Conservation (phyloP, 2,329 filamentous ascomycete genomes). For the Colletotrichum liaoningense region DNA sequence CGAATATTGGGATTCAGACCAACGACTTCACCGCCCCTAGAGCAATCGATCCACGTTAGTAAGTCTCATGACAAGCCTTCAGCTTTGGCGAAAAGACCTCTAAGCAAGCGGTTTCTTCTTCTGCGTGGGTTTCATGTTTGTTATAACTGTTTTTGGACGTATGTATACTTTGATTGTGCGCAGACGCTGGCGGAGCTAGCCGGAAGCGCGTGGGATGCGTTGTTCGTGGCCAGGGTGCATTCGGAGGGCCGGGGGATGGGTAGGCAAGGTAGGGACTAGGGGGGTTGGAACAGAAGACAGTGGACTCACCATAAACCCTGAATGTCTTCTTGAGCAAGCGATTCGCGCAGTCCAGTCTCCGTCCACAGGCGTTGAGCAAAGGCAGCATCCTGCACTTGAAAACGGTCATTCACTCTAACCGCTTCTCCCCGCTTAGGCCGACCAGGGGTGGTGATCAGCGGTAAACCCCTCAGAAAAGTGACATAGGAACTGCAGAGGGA, state of each 20-base stretch:
- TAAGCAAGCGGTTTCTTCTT: conserved; percentile 17
- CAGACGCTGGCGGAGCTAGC: conserved; percentile 21
- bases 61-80: background rate
- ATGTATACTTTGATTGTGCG: background rate
- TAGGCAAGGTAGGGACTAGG: background rate
- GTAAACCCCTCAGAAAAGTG: conserved; percentile 75
- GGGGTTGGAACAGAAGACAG: background rate
- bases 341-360: conserved; percentile 77
- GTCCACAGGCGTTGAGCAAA: conserved; percentile 85
- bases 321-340: conserved; percentile 56
- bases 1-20: conserved; percentile 90
- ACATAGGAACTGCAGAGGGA: conserved; percentile 82
- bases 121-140: conserved; percentile 13
- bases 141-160: conserved; percentile 2
- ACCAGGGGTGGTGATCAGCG: conserved; percentile 81
- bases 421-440: conserved; percentile 85
- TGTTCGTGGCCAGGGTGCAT: conserved; percentile 8
- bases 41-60: conserved; percentile 24
- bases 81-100: background rate
- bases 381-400: conserved; percentile 79
- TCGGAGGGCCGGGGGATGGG: background rate
- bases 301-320: conserved; percentile 57
- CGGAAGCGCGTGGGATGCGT: conserved; percentile 24
- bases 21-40: conserved; percentile 85
- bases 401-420: conserved; percentile 88